Conservation (phyloP, 2,329 filamentous ascomycete genomes). For the Trichoderma harzianum region DNA sequence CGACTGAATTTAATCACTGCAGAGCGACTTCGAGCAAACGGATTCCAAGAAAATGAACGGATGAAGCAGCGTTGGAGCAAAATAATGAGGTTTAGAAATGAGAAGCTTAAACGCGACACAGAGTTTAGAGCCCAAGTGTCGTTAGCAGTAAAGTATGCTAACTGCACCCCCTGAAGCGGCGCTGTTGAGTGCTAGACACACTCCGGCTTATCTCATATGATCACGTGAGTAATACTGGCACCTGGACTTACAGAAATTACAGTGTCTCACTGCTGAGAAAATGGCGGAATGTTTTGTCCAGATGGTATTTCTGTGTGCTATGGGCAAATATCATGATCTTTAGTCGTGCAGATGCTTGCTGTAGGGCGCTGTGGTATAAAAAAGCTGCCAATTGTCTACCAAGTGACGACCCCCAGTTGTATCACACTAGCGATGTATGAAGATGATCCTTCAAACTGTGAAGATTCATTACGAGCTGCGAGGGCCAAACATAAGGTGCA, state of each 20-base stretch:
- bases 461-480: neutral
- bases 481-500: neutral
- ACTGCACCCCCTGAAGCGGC: neutral
- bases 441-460: neutral
- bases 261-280: neutral
- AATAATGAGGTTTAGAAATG: neutral
- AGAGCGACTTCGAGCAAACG: neutral
- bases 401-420: neutral
- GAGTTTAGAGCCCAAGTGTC: neutral
- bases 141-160: slow-evolving; percentile 4
- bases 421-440: neutral
- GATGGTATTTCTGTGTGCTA: neutral
- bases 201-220: neutral
- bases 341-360: neutral
- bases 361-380: neutral
- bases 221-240: neutral
- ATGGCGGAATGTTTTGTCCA: neutral
- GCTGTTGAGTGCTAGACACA: neutral
- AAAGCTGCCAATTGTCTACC: neutral
- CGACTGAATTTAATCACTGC: neutral
- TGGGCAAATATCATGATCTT: neutral
- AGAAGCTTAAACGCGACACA: slow-evolving; percentile 2
- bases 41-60: neutral
- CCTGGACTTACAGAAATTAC: neutral
- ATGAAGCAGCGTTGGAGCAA: neutral